These are phyloP conservation scores for Excoecaria cochinchinensis DNA, from an alignment of 345 rosid species.

Conservation along the genomic window DNA sequence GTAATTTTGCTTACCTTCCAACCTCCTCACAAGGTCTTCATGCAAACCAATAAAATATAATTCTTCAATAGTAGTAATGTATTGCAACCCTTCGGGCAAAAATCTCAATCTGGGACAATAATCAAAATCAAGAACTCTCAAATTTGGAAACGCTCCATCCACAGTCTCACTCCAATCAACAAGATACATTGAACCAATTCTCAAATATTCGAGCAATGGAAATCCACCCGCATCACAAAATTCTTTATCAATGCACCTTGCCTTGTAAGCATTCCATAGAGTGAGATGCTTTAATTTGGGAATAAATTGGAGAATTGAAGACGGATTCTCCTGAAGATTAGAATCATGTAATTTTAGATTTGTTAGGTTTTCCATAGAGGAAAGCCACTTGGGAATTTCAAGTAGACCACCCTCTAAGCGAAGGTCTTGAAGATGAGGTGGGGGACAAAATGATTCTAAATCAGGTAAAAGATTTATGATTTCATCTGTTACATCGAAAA, in stretches of 20 bases:
- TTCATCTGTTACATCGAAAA: neutral
- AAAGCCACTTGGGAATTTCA: slow-evolving; percentile 2
- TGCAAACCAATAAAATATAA: neutral
- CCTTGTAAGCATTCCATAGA: neutral
- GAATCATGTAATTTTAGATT: neutral
- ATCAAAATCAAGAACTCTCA: neutral
- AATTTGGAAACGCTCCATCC: neutral
- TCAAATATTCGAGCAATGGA: slow-evolving; percentile 2
- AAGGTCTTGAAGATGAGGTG: slow-evolving; percentile 7
- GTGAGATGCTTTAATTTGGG: slow-evolving; percentile 4
- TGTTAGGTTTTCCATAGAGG: neutral
- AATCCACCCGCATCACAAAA: slow-evolving; percentile 14
- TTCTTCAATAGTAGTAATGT: neutral
- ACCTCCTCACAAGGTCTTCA: slow-evolving; percentile 6
- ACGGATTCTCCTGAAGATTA: neutral
- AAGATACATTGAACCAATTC: neutral
- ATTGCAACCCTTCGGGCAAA: slow-evolving; percentile 1
- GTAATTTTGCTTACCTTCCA: neutral
- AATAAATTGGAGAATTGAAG: neutral
- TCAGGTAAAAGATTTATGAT: neutral
- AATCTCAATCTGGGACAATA: neutral
- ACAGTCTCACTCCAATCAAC: neutral
- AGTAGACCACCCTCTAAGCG: neutral
- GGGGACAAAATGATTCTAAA: slow-evolving; percentile 5
- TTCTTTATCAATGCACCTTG: slow-evolving; percentile 9